Base-by-base conservation (phyloP, 2,329 filamentous ascomycete species). In the Talaromyces sp. region DNA sequence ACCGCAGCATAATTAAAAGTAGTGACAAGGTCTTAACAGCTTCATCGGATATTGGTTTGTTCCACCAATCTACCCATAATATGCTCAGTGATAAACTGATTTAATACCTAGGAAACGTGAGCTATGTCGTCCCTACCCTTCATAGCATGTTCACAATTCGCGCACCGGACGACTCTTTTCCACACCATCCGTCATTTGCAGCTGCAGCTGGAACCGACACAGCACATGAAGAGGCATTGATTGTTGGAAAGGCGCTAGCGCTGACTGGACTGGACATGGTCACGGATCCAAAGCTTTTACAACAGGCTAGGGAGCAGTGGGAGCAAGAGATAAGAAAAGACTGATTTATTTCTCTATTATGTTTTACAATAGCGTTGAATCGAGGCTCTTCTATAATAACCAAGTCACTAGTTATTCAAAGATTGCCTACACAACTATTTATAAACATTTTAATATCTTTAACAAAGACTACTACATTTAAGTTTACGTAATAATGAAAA, bases 131-230 rank as follows among this genome's bases (percentile, higher is more conserved):
- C 1, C 81, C 81, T 1, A 76, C 75, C 4, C 78, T 84, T 56
- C 81, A 84, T 63, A 78, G 79, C 4, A 78, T 75, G 33, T 83
- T 84, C 61, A 72, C 70, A 1, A 80, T 84, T 36, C 73, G 77
- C 0, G 72, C 75, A 1, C 65, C 72, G 0, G 71, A 75, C 13
- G 75, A 69, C 4, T 64, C 66, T 0, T 72, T 65, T 27, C 72
- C 68, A 4, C 77, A 78, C 76, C 27, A 74, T 33, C 74, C 77
- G 8, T 66, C 71, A 4, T 84, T 84, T 66, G 73, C 80, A 0
- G 74, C 73, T 0, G 79, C 77, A 0, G 81, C 82, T 3, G 77
- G 75, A 10, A 75, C 73, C 64, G 55, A 80, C 70, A 44, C 67
- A 58, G 76, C 79, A 0, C 78, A 81, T 61, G 65, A 68, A 0